Percentiles rank a stretch among this genome's conserved stretches.
Evolutionary conservation across 352 stramenopile genomes (phyloP).

Genomic region (Hyaloperonospora brassicae): DNA sequence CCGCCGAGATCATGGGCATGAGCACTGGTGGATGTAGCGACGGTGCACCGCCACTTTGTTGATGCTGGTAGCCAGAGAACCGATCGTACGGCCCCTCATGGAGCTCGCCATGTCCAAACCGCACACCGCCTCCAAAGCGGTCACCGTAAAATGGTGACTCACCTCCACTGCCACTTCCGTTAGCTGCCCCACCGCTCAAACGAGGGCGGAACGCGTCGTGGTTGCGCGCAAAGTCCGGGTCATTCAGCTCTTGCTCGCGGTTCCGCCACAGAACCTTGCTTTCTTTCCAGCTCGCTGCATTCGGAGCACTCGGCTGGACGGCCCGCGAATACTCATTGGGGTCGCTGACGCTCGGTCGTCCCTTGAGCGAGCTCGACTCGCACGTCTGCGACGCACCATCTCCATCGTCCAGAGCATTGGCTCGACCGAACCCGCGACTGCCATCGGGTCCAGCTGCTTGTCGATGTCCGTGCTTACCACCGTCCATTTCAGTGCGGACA

Average conservation of each 20-base stretch:
- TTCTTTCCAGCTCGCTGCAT: slow-evolving; percentile 71
- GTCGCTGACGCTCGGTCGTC: slow-evolving; percentile 9
- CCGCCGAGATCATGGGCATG: slow-evolving; percentile 23
- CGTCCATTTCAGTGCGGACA: slow-evolving; percentile 2
- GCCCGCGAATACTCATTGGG: slow-evolving; percentile 10
- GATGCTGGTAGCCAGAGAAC: slow-evolving; percentile 23
- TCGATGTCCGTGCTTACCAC: slow-evolving; percentile 19
- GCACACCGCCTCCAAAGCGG: slow-evolving; percentile 17
- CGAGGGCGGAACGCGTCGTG: slow-evolving; percentile 55
- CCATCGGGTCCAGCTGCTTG: slow-evolving; percentile 54
- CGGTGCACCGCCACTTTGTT: slow-evolving; percentile 15
- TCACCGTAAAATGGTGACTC: slow-evolving; percentile 32
- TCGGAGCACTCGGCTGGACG: slow-evolving; percentile 19
- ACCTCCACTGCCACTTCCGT: slow-evolving; percentile 23
- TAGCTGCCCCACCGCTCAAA: slow-evolving; percentile 23
- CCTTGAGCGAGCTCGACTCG: slow-evolving; percentile 15
- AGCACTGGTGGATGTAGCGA: slow-evolving; percentile 16
- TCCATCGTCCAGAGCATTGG: slow-evolving; percentile 2
- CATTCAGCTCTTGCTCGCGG: slow-evolving; percentile 89
- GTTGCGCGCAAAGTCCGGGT: slow-evolving; percentile 88
- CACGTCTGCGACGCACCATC: slow-evolving; percentile 1
- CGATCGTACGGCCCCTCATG: slow-evolving; percentile 27
- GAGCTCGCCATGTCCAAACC: slow-evolving; percentile 22
- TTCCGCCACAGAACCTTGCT: slow-evolving; percentile 92
- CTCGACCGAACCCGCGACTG: slow-evolving; percentile 36